Evolutionary conservation across 345 rosid genomes (phyloP).

Genomic region (Clausena lansium): DNA sequence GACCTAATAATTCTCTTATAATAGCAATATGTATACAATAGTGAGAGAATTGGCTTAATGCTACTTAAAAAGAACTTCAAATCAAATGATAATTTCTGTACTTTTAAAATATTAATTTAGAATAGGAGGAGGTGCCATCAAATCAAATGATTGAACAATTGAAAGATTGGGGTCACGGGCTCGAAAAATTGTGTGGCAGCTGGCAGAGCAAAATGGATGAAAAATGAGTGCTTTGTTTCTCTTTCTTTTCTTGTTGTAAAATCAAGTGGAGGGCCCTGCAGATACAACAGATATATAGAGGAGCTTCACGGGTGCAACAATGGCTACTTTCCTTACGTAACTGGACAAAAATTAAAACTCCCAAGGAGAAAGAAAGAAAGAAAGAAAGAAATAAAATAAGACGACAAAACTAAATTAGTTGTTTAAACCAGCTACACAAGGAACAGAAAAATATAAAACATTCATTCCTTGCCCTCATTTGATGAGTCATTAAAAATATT

Average conservation of each 20-base stretch:
- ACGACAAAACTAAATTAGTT: not conserved
- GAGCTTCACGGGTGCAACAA: constrained; percentile 15
- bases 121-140: not conserved
- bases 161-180: constrained; percentile 15
- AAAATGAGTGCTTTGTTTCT: not conserved
- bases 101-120: too few species aligned
- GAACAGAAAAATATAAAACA: too few species aligned
- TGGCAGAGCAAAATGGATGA: not conserved
- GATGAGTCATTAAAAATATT: not conserved
- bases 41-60: too few species aligned
- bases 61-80: too few species aligned
- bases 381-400: not conserved
- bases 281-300: not conserved
- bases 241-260: not conserved
- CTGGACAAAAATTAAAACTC: not conserved
- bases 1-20: too few species aligned
- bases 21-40: too few species aligned
- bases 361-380: not conserved
- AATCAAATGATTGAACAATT: not conserved
- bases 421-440: not conserved
- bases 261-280: not conserved
- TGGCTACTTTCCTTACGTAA: too few species aligned
- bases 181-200: not conserved
- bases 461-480: not conserved
- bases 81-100: too few species aligned